These are phyloP conservation scores for Penicillium dipodomyicola DNA, from an alignment of 495 filamentous ascomycete genomes.

Conservation along the genomic window DNA sequence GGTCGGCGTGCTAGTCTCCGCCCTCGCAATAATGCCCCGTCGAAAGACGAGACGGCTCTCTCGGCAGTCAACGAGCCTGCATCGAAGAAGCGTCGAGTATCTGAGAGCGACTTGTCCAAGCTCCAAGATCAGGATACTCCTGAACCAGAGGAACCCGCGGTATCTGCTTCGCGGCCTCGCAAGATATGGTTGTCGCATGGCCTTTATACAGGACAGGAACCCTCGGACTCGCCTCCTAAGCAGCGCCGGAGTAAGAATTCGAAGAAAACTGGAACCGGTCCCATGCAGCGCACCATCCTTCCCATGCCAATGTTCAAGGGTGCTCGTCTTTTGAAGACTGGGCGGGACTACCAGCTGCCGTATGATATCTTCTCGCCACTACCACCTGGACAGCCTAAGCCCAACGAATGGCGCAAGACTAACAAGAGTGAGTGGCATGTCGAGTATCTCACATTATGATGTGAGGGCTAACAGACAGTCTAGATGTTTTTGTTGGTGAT, in stretches of 20 bases:
- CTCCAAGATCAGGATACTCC: slow-evolving; percentile 37
- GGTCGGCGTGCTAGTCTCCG: slow-evolving; percentile 43
- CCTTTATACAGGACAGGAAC: slow-evolving; percentile 84
- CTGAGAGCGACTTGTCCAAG: slow-evolving; percentile 48
- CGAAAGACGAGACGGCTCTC: slow-evolving; percentile 30
- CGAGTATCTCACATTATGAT: not conserved
- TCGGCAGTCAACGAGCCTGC: slow-evolving; percentile 29
- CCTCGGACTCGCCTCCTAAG: slow-evolving; percentile 59
- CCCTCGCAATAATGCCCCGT: slow-evolving; percentile 32
- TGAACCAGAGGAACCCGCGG: slow-evolving; percentile 36
- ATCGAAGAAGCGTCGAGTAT: slow-evolving; percentile 50
- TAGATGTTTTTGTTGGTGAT: slow-evolving; percentile 91
- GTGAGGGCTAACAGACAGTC: slow-evolving; percentile 19
- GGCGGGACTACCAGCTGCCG: slow-evolving; percentile 81
- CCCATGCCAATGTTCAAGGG: slow-evolving; percentile 70
- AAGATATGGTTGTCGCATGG: slow-evolving; percentile 81
- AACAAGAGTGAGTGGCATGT: slow-evolving; percentile 69
- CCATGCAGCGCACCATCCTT: slow-evolving; percentile 45
- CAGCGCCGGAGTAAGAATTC: slow-evolving; percentile 59
- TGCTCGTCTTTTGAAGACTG: slow-evolving; percentile 56
- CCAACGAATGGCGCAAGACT: slow-evolving; percentile 83
- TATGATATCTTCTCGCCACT: slow-evolving; percentile 86
- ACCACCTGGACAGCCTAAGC: slow-evolving; percentile 81
- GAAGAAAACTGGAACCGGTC: slow-evolving; percentile 44
- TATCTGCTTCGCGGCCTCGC: slow-evolving; percentile 34